phyloP scores from a whole-genome alignment of 2,329 filamentous ascomycete species.

The Sordariomycetes sp. region DNA sequence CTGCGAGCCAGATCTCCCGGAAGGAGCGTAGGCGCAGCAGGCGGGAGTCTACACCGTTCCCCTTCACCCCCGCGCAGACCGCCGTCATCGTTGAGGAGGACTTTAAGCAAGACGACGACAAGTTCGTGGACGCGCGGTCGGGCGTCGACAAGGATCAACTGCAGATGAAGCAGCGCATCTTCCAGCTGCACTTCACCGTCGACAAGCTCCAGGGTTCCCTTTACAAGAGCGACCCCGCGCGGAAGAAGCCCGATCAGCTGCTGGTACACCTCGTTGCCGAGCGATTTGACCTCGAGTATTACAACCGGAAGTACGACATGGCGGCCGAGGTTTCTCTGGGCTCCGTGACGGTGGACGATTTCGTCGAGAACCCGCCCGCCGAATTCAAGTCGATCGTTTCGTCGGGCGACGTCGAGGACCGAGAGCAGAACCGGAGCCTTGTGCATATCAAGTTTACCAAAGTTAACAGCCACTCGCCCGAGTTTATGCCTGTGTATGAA shows the following conservation, averaged over 20 bases:
- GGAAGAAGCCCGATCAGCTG: constrained; percentile 61
- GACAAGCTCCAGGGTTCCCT: constrained; percentile 88
- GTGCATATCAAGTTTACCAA: constrained; percentile 82
- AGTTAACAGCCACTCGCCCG: constrained; percentile 81
- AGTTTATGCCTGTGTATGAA: constrained; percentile 85
- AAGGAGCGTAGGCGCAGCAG: constrained; percentile 11
- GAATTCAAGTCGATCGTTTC: constrained; percentile 98
- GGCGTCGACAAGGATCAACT: constrained; percentile 36
- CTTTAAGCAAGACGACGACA: constrained; percentile 49
- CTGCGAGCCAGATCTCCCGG: constrained; percentile 24
- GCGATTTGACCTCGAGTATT: constrained; percentile 76
- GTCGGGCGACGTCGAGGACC: constrained; percentile 60
- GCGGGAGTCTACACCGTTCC: constrained; percentile 57
- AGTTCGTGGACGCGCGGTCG: constrained; percentile 54
- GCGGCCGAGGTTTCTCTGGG: constrained; percentile 80
- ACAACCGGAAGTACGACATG: constrained; percentile 83
- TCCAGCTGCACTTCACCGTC: constrained; percentile 94
- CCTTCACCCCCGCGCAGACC: constrained; percentile 57
- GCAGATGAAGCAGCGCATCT: constrained; percentile 76
- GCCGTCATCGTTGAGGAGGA: constrained; percentile 73
- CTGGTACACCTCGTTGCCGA: constrained; percentile 87
- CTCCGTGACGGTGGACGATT: constrained; percentile 82
- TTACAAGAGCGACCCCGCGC: constrained; percentile 72
- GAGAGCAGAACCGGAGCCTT: constrained; percentile 64
- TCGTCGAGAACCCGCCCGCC: constrained; percentile 75